Percentiles rank a stretch among this genome's conserved stretches.
These are phyloP conservation scores for Neonectria hederae DNA, from an alignment of 2,329 filamentous ascomycete genomes.

Conservation along the genomic window DNA sequence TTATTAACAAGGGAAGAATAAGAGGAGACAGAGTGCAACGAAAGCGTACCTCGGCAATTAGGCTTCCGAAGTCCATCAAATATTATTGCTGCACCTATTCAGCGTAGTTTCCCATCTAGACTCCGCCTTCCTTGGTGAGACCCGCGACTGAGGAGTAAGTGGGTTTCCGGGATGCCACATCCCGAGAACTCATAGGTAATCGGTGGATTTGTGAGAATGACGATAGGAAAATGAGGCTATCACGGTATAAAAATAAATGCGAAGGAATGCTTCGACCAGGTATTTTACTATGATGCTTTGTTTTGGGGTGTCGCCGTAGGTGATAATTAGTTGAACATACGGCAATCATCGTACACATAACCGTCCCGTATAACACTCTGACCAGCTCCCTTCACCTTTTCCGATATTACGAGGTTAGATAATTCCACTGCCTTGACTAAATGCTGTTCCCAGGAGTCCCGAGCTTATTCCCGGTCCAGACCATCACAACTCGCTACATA, in stretches of 20 bases:
- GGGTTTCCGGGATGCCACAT: not conserved
- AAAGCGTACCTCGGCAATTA: not conserved
- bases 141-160: not conserved
- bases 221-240: not conserved
- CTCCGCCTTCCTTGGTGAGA: not conserved
- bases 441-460: not conserved
- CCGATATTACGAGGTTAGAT: not conserved
- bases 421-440: no score
- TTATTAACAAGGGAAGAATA: not conserved
- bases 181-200: not conserved
- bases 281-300: not conserved
- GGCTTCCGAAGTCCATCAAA: not conserved
- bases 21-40: not conserved
- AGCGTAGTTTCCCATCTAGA: not conserved
- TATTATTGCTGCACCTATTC: not conserved
- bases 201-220: not conserved
- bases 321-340: not conserved
- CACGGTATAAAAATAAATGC: not conserved
- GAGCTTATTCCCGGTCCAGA: not conserved
- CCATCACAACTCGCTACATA: not conserved
- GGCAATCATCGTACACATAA: not conserved
- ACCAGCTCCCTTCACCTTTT: not conserved
- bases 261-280: not conserved
- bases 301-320: not conserved
- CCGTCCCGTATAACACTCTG: not conserved